phyloP scores from a whole-genome alignment of 192 early-diverging fungal genomes.

The Anaeromyces robustus region DNA sequence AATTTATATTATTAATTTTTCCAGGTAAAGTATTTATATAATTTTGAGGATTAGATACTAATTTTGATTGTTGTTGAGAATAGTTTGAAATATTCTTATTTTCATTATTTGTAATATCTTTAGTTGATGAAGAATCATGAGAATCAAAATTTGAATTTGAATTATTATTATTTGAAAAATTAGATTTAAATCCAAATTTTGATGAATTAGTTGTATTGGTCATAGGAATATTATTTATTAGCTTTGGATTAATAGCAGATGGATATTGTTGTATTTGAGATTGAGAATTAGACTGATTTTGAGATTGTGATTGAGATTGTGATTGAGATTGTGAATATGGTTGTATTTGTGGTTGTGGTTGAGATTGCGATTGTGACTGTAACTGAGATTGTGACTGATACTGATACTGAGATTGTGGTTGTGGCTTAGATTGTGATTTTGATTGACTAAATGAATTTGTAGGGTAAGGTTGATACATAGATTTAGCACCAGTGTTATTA shows the following conservation, averaged over 20 bases:
- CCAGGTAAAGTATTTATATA: neutral
- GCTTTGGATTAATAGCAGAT: neutral
- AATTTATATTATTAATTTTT: neutral
- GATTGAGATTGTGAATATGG: neutral
- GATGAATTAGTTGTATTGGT: neutral
- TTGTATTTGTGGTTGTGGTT: neutral
- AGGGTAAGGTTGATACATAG: neutral
- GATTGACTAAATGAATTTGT: neutral
- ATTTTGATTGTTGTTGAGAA: neutral
- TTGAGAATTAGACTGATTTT: too few species aligned
- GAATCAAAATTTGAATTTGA: neutral
- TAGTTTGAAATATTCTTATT: neutral
- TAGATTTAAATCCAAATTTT: neutral
- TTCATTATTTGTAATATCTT: neutral
- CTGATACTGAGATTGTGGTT: too few species aligned
- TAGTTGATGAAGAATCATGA: neutral
- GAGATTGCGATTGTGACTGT: too few species aligned
- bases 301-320: too few species aligned
- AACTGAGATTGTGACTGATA: too few species aligned
- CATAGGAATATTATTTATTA: neutral
- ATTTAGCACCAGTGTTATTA: neutral
- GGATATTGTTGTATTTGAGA: neutral
- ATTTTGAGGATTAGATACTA: neutral
- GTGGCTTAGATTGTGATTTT: neutral
- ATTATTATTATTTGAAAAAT: neutral